These are phyloP conservation scores for Nepenthes gracilis DNA, from an alignment of 148 eudicot genomes.

Conservation along the genomic window DNA sequence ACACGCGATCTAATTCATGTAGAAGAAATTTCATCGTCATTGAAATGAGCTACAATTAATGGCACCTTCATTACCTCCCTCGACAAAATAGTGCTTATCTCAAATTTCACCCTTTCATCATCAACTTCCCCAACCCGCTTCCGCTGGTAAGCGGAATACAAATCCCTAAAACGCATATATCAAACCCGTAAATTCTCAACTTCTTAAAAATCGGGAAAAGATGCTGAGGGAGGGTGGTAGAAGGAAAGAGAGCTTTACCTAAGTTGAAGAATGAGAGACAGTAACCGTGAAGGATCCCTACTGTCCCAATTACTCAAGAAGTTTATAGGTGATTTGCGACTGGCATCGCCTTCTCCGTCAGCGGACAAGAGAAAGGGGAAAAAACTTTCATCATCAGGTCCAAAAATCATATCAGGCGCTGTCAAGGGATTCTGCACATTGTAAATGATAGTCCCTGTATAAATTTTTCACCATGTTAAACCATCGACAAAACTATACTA, in stretches of 20 bases:
- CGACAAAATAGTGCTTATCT: slow-evolving; percentile 65
- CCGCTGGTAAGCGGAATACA: slow-evolving; percentile 57
- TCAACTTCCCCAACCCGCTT: slow-evolving; percentile 63
- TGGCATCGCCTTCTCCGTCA: slow-evolving; percentile 20
- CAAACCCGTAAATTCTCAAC: not conserved
- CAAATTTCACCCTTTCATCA: slow-evolving; percentile 80
- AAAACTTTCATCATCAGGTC: slow-evolving; percentile 67
- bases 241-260: slow-evolving; percentile 28
- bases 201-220: not conserved
- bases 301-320: slow-evolving; percentile 55
- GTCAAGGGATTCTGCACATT: slow-evolving; percentile 59
- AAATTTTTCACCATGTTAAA: not conserved
- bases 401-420: slow-evolving; percentile 81
- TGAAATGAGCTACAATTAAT: not conserved
- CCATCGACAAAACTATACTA: not conserved
- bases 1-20: not conserved
- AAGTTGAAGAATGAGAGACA: slow-evolving; percentile 66
- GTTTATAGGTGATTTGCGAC: slow-evolving; percentile 22
- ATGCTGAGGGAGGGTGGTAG: not conserved
- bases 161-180: slow-evolving; percentile 30
- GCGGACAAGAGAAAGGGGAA: slow-evolving; percentile 26
- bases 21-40: slow-evolving; percentile 1
- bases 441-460: slow-evolving; percentile 71
- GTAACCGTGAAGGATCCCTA: slow-evolving; percentile 56
- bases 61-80: slow-evolving; percentile 46